Base-by-base conservation (phyloP, 768 basidiomycete genomes). In the Coprinellus aureogranulatus region DNA sequence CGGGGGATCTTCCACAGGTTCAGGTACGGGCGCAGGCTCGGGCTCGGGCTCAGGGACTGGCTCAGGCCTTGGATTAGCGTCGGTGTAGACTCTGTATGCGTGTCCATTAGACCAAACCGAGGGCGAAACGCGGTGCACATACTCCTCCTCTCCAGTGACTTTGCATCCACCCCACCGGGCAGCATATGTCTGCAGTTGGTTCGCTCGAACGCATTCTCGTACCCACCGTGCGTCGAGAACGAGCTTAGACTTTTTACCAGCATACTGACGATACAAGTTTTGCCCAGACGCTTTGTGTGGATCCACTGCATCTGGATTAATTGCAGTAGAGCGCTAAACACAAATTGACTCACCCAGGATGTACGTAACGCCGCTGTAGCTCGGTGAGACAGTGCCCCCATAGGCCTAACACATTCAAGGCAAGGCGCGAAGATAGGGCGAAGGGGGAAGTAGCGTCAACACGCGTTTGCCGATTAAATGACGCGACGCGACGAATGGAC, bases 151-250 rank as follows among this genome's bases (percentile, higher is more conserved):
- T 23, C 90, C 91, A 20, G 81, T 86, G 20, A 94, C 83, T 73
- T 89, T 92, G 63, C 89, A 93, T 25, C 84, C 88, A 11, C 87
- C 90, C 83, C 88, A 94, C 63, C 90, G 85, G 56, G 76, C 83
- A 50, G 83, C 80, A 65, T 87, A 92, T 0, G 88, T 90, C 68
- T 90, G 88, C 31, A 94, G 76, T 45, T 81, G 78, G 51, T 83
- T 81, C 5, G 79, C 72, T 63, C 86, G 83, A 63, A 94, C 77
- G 64, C 92, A 94, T 66, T 90, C 88, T 49, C 81, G 80, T 22
- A 91, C 80, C 92, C 92, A 94, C 46, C 82, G 81, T 4, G 82
- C 79, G 64, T 84, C 79, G 6, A 94, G 81, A 2, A 94, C 83
- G 45, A 92, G 75, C 69, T 92, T 92, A 40, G 82, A 84, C 71